phyloP scores from a whole-genome alignment of 2,329 filamentous ascomycete species.

The Colletotrichum sp. region DNA sequence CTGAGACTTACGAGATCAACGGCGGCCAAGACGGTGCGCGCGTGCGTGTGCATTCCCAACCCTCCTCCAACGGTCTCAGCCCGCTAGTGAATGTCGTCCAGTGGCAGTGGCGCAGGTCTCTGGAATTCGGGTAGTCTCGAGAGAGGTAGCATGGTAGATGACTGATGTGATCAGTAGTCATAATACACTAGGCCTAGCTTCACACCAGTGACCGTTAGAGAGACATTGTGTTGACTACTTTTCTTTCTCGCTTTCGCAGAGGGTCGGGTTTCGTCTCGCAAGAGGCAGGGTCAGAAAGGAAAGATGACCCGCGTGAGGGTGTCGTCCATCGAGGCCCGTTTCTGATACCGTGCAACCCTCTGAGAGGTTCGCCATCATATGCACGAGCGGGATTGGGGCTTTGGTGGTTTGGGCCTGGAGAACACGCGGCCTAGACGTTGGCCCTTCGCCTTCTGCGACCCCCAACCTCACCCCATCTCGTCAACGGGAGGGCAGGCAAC shows the following conservation, averaged over 20 bases:
- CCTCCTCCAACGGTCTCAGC: background rate
- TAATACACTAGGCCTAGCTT: background rate
- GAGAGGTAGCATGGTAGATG: background rate
- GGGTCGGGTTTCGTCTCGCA: background rate
- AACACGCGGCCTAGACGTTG: background rate
- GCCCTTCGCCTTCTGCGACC: background rate
- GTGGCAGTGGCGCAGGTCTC: background rate
- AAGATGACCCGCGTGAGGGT: background rate
- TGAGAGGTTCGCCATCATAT: background rate
- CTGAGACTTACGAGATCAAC: constrained; percentile 14
- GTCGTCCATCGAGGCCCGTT: background rate
- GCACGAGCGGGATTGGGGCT: background rate
- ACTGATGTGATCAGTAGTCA: background rate
- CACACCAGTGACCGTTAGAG: background rate
- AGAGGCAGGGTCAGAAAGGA: background rate
- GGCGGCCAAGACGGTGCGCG: background rate
- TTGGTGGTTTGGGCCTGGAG: background rate
- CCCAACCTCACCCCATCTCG: background rate
- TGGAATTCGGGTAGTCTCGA: background rate
- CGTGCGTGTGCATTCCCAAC: constrained; percentile 4
- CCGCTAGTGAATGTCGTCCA: background rate
- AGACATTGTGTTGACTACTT: background rate
- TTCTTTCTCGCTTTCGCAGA: background rate
- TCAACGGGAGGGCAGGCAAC: background rate
- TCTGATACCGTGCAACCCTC: background rate